Percentiles rank a stretch among this genome's conserved stretches.
Evolutionary conservation across 208 protist species (phyloP).

Genomic region (Leishmania tropica): DNA sequence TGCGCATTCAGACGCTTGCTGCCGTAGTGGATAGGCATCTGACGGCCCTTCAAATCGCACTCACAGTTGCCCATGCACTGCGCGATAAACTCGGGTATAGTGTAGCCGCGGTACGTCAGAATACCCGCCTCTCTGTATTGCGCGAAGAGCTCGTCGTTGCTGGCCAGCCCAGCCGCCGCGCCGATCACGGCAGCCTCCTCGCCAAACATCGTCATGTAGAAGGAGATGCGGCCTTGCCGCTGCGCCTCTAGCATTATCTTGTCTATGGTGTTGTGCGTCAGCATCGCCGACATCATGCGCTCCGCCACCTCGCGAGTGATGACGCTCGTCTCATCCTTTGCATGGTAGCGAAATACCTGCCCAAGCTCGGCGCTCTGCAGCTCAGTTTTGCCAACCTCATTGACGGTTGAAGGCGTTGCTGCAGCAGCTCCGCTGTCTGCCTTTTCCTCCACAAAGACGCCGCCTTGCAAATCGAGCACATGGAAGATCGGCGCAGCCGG

Average conservation of each 20-base stretch:
- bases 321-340: slow-evolving; percentile 24
- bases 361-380: slow-evolving; percentile 17
- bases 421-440: slow-evolving; percentile 1
- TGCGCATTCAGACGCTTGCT: slow-evolving; percentile 93
- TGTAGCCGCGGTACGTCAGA: slow-evolving; percentile 89
- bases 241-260: slow-evolving; percentile 93
- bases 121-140: slow-evolving; percentile 95
- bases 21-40: slow-evolving; percentile 99
- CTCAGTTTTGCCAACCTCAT: not conserved
- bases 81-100: slow-evolving; percentile 91
- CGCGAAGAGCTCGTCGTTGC: slow-evolving; percentile 92
- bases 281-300: slow-evolving; percentile 94
- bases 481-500: slow-evolving; percentile 63
- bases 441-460: slow-evolving; percentile 21
- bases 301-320: slow-evolving; percentile 37
- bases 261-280: slow-evolving; percentile 93
- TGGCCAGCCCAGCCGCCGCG: slow-evolving; percentile 86
- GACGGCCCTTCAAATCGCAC: slow-evolving; percentile 90
- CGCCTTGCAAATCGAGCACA: slow-evolving; percentile 63
- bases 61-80: slow-evolving; percentile 96
- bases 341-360: slow-evolving; percentile 31
- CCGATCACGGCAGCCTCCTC: slow-evolving; percentile 95
- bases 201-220: slow-evolving; percentile 97
- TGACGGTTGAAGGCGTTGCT: not conserved
- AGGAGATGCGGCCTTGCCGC: slow-evolving; percentile 96